phyloP scores from a whole-genome alignment of 2,329 filamentous ascomycete genomes.

The Colletotrichum lindemuthianum region DNA sequence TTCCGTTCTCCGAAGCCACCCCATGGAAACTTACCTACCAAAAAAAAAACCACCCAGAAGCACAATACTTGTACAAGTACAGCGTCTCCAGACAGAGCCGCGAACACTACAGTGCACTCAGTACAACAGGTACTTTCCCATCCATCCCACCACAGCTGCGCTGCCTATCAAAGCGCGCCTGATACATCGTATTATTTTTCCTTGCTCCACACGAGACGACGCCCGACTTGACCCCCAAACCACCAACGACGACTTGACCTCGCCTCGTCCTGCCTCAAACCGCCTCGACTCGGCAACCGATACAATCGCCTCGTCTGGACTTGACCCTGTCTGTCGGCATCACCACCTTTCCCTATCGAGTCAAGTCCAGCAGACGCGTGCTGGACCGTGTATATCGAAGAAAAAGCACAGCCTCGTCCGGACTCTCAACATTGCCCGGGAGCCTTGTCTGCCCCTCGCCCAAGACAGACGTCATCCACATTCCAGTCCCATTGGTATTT shows the following conservation, averaged over 20 bases:
- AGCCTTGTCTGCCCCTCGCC: conserved; percentile 19
- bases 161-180: conserved; percentile 30
- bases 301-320: conserved; percentile 2
- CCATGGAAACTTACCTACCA: conserved; percentile 5
- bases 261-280: too few relatives aligned
- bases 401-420: conserved; percentile 33
- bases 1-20: neutral
- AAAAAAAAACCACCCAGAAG: too few relatives aligned
- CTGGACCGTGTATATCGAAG: too few relatives aligned
- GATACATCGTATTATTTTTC: conserved; percentile 33
- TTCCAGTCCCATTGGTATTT: neutral
- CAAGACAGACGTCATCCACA: conserved; percentile 19
- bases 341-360: conserved; percentile 5
- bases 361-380: conserved; percentile 7
- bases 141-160: conserved; percentile 9
- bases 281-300: too few relatives aligned
- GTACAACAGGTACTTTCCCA: conserved; percentile 21
- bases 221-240: conserved; percentile 20
- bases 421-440: conserved; percentile 14
- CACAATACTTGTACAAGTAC: neutral
- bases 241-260: too few relatives aligned
- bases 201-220: conserved; percentile 29
- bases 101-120: neutral
- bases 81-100: conserved; percentile 21
- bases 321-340: conserved; percentile 8